Conservation (phyloP, 176 grass and related monocot species). For the Raddia guianensis region DNA sequence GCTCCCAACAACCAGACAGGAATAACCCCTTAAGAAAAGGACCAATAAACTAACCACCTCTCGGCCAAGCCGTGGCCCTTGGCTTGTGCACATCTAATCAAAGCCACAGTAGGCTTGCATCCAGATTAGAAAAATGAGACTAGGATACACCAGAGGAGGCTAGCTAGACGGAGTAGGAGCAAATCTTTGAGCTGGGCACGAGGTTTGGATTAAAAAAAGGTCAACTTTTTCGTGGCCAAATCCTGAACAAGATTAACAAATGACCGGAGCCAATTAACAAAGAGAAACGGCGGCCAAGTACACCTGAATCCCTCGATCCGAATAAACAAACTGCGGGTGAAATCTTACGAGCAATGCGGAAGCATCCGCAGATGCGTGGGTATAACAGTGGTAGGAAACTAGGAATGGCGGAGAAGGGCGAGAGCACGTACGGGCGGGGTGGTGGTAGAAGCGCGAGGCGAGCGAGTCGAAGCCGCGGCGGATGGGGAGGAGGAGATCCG, state of each 20-base stretch:
- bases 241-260: slow-evolving; percentile 44
- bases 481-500: slow-evolving; percentile 74
- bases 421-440: slow-evolving; percentile 41
- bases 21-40: slow-evolving; percentile 41
- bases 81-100: slow-evolving; percentile 12
- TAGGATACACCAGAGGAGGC: slow-evolving; percentile 4
- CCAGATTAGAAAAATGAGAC: slow-evolving; percentile 14
- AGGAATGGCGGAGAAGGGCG: not conserved
- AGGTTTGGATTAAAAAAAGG: slow-evolving; percentile 40
- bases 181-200: slow-evolving; percentile 36
- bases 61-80: slow-evolving; percentile 1
- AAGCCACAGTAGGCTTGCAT: not conserved
- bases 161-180: not conserved
- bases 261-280: slow-evolving; percentile 49
- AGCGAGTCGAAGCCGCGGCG: slow-evolving; percentile 70
- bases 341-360: not conserved
- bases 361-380: not conserved
- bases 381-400: not conserved
- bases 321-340: slow-evolving; percentile 48
- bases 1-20: slow-evolving; percentile 58
- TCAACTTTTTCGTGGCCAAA: slow-evolving; percentile 23
- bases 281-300: not conserved
- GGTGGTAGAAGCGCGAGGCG: slow-evolving; percentile 63
- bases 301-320: slow-evolving; percentile 59
- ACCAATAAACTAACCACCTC: slow-evolving; percentile 46